Evolutionary conservation across 1,284 basidiomycete genomes (phyloP).

Genomic region (Wolfiporia cocos): DNA sequence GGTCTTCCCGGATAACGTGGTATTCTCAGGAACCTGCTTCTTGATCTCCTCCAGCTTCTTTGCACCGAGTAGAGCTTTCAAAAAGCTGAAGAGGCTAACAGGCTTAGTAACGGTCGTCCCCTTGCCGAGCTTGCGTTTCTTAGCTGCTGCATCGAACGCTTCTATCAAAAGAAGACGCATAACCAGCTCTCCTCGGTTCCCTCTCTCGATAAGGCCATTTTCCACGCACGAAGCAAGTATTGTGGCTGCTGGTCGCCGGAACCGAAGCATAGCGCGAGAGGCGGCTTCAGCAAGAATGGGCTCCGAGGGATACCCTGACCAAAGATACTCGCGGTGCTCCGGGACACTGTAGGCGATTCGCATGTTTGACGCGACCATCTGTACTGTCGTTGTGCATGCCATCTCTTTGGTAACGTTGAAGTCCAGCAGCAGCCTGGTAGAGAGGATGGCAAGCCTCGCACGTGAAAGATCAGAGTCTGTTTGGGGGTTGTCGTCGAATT

Average conservation of each 20-base stretch:
- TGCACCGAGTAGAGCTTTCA: conserved; percentile 4
- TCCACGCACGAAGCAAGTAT: background rate
- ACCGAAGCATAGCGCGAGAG: background rate
- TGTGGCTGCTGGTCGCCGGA: background rate
- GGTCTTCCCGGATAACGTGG: background rate
- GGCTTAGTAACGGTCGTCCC: background rate
- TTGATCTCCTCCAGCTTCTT: background rate
- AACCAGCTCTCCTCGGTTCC: conserved; percentile 8
- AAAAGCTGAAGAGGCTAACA: conserved; percentile 1
- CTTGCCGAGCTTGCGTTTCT: background rate
- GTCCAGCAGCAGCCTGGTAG: conserved; percentile 1
- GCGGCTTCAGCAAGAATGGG: conserved; percentile 7
- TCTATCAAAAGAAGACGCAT: conserved; percentile 2
- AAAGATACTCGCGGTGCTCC: conserved; percentile 2
- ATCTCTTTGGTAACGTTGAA: background rate
- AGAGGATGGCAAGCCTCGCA: background rate
- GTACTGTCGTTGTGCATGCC: background rate
- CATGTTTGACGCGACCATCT: conserved; percentile 2
- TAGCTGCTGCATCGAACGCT: conserved; percentile 5
- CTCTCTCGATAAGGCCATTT: conserved; percentile 2
- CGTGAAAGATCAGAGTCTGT: too few relatives aligned
- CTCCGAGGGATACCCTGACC: conserved; percentile 6
- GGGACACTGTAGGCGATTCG: conserved; percentile 1
- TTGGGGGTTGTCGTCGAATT: too few relatives aligned
- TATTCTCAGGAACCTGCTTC: background rate